Percentiles rank a stretch among this genome's conserved stretches.
phyloP scores from a whole-genome alignment of 176 grass and related monocot genomes.

The Rhynchospora tenuis region DNA sequence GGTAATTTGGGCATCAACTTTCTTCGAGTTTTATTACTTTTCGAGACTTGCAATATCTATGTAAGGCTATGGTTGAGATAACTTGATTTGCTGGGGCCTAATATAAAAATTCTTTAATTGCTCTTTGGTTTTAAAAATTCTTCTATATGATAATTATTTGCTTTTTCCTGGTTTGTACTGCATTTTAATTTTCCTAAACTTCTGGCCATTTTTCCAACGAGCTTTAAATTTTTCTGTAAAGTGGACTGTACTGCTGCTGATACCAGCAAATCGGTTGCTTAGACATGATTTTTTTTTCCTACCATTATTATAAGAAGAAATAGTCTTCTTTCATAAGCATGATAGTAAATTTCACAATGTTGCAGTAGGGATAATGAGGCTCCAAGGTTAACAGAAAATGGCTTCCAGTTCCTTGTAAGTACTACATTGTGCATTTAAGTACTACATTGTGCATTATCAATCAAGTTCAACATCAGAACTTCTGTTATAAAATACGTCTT shows the following conservation, averaged over 20 bases:
- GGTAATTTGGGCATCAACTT: neutral
- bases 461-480: neutral
- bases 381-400: slow-evolving; percentile 88
- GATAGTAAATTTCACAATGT: slow-evolving; percentile 25
- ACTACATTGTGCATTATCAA: slow-evolving; percentile 16
- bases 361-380: slow-evolving; percentile 71
- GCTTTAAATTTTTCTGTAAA: neutral
- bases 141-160: neutral
- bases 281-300: neutral
- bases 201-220: neutral
- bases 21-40: slow-evolving; percentile 14
- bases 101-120: neutral
- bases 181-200: neutral
- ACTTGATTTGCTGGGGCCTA: neutral
- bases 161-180: neutral
- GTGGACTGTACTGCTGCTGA: neutral
- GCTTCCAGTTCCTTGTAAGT: slow-evolving; percentile 86
- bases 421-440: slow-evolving; percentile 29
- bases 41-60: neutral
- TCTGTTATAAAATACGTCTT: slow-evolving; percentile 20
- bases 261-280: neutral
- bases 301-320: neutral
- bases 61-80: neutral
- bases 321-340: slow-evolving; percentile 1
- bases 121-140: neutral